Evolutionary conservation across 2,329 filamentous ascomycete species (phyloP).

Genomic region (Rhynchosporium secalis): DNA sequence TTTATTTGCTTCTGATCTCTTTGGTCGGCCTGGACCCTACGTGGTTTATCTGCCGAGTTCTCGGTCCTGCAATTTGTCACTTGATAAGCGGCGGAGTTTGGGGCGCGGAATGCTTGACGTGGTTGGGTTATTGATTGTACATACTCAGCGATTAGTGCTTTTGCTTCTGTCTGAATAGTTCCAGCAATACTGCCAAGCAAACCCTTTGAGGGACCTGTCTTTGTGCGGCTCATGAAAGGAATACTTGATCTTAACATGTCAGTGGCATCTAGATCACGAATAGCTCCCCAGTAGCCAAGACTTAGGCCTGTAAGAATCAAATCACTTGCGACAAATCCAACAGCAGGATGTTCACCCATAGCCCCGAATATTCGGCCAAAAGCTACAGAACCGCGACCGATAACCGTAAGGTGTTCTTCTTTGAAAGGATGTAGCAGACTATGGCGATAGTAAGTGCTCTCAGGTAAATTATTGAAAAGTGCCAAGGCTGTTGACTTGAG

Average conservation of each 20-base stretch:
- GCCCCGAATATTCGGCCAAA: conserved; percentile 50
- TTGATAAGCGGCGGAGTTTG: neutral
- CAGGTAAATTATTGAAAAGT: conserved; percentile 50
- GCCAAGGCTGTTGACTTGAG: conserved; percentile 46
- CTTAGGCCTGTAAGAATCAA: conserved; percentile 55
- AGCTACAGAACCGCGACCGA: conserved; percentile 49
- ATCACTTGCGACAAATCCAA: conserved; percentile 58
- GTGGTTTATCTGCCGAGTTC: neutral
- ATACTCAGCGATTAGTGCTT: conserved; percentile 16
- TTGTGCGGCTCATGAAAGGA: conserved; percentile 35
- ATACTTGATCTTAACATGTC: conserved; percentile 48
- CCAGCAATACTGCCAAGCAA: conserved; percentile 6
- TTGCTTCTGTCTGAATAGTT: conserved; percentile 16
- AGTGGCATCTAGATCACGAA: conserved; percentile 51
- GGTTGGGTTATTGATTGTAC: neutral
- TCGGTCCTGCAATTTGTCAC: neutral
- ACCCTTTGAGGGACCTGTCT: conserved; percentile 12
- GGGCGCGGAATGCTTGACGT: neutral
- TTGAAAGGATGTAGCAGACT: conserved; percentile 50
- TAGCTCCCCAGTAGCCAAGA: conserved; percentile 58
- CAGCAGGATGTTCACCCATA: conserved; percentile 56
- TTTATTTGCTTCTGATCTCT: conserved; percentile 17
- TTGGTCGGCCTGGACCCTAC: conserved; percentile 24
- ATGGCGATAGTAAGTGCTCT: conserved; percentile 50
- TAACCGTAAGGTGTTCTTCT: conserved; percentile 45